Conservation (phyloP, 768 basidiomycete species). For the Mycena chlorophos region DNA sequence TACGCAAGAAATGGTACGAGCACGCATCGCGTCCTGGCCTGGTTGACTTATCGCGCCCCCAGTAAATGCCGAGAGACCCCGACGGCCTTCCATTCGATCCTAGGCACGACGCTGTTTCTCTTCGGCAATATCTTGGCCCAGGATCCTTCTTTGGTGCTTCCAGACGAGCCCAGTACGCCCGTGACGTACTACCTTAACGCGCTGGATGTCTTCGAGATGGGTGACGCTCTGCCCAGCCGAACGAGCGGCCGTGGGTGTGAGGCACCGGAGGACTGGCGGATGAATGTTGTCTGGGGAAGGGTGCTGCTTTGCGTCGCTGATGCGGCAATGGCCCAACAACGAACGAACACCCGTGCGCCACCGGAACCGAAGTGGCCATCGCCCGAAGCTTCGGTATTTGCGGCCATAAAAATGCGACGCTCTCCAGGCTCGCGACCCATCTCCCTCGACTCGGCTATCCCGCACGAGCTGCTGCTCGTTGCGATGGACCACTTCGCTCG, state of each 20-base stretch:
- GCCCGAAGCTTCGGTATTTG: slow-evolving; percentile 48
- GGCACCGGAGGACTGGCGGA: slow-evolving; percentile 61
- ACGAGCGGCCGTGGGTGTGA: slow-evolving; percentile 34
- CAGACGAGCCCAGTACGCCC: slow-evolving; percentile 54
- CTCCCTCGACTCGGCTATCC: slow-evolving; percentile 40
- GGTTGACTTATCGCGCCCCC: slow-evolving; percentile 11
- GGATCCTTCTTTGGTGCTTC: slow-evolving; percentile 48
- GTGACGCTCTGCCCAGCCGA: slow-evolving; percentile 58
- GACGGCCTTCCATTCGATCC: slow-evolving; percentile 65
- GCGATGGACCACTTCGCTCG: slow-evolving; percentile 71
- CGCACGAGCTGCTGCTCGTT: slow-evolving; percentile 55
- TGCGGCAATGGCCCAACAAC: slow-evolving; percentile 23
- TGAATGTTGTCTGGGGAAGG: slow-evolving; percentile 68
- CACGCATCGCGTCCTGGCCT: not conserved
- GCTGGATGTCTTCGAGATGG: slow-evolving; percentile 69
- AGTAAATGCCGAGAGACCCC: slow-evolving; percentile 52
- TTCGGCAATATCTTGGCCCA: slow-evolving; percentile 62
- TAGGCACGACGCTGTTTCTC: slow-evolving; percentile 63
- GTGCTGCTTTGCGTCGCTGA: slow-evolving; percentile 62
- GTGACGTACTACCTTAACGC: slow-evolving; percentile 65
- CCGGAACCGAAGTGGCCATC: slow-evolving; percentile 49
- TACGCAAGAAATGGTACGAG: slow-evolving; percentile 19
- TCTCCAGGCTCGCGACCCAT: slow-evolving; percentile 53
- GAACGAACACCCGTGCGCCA: slow-evolving; percentile 1
- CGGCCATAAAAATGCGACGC: slow-evolving; percentile 45